These are phyloP conservation scores for Epichloe aotearoae DNA, from an alignment of 2,329 filamentous ascomycete genomes.

Conservation along the genomic window DNA sequence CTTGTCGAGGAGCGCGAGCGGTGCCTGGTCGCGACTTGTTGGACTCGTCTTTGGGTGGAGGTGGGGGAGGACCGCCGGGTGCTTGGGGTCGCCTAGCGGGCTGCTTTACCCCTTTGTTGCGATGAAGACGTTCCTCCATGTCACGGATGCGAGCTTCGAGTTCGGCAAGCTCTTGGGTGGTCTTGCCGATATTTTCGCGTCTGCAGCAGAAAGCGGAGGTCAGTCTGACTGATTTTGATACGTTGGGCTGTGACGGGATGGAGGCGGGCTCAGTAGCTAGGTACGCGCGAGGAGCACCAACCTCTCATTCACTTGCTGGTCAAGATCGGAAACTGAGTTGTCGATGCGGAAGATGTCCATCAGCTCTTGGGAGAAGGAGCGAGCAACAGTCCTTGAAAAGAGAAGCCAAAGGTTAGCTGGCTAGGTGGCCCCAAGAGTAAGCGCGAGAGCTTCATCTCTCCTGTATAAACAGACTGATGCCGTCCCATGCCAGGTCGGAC, in stretches of 20 bases:
- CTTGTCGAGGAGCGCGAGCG: conserved; percentile 35
- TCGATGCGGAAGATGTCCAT: conserved; percentile 86
- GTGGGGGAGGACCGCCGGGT: conserved; percentile 5
- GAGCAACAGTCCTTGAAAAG: conserved; percentile 63
- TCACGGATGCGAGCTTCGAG: conserved; percentile 75
- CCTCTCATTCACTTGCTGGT: conserved; percentile 70
- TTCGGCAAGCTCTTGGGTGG: conserved; percentile 68
- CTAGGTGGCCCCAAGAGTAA: neutral
- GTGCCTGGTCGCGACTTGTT: conserved; percentile 40
- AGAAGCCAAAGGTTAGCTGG: neutral
- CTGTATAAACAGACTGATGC: neutral
- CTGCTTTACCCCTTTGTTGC: conserved; percentile 11
- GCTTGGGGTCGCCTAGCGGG: conserved; percentile 8
- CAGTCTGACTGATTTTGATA: neutral
- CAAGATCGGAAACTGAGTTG: conserved; percentile 59
- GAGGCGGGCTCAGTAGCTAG: conserved; percentile 1
- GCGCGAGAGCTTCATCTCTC: neutral
- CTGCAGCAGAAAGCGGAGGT: neutral
- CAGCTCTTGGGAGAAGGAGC: conserved; percentile 73
- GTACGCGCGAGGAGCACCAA: conserved; percentile 30
- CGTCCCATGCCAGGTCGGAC: neutral
- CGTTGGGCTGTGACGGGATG: neutral
- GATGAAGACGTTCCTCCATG: conserved; percentile 64
- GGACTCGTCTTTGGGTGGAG: conserved; percentile 19
- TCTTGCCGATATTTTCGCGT: conserved; percentile 48